These are phyloP conservation scores for Ceratocystis variospora DNA, from an alignment of 2,329 filamentous ascomycete species.

Conservation along the genomic window DNA sequence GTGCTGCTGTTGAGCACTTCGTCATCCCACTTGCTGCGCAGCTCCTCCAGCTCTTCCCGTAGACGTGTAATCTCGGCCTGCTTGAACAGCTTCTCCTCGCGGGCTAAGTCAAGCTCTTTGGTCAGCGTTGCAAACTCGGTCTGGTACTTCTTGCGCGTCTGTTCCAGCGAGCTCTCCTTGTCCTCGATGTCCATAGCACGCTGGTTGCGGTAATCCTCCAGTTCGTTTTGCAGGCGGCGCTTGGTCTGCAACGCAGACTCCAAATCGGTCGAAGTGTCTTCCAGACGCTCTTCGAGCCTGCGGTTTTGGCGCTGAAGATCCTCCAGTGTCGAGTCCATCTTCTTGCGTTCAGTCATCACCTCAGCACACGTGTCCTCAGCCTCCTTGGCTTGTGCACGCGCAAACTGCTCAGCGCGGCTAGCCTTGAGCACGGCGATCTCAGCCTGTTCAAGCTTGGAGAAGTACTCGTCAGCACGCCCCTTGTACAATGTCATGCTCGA, in stretches of 20 bases:
- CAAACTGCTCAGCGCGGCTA: conserved; percentile 81
- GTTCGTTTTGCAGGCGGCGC: conserved; percentile 88
- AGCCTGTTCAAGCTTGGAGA: conserved; percentile 90
- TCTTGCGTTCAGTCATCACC: conserved; percentile 82
- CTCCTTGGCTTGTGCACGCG: conserved; percentile 76
- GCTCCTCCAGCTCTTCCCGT: conserved; percentile 88
- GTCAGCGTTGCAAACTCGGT: conserved; percentile 77
- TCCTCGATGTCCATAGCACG: conserved; percentile 93
- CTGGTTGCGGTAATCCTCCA: conserved; percentile 93
- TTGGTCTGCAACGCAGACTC: conserved; percentile 76
- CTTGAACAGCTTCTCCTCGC: conserved; percentile 75
- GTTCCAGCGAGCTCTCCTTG: conserved; percentile 89
- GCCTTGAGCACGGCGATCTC: conserved; percentile 93
- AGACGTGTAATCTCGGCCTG: conserved; percentile 76
- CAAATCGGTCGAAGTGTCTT: conserved; percentile 82
- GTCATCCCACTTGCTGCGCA: conserved; percentile 94
- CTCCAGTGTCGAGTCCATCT: conserved; percentile 75
- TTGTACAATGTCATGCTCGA: conserved; percentile 83
- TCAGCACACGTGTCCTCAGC: conserved; percentile 81
- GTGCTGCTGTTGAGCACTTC: conserved; percentile 95
- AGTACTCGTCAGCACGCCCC: conserved; percentile 86
- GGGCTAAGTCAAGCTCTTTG: conserved; percentile 83
- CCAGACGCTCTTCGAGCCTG: conserved; percentile 76
- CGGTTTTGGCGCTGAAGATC: conserved; percentile 84
- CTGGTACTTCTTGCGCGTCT: conserved; percentile 95